Conservation (phyloP, 129 eudicot species). For the Arctium minus region DNA sequence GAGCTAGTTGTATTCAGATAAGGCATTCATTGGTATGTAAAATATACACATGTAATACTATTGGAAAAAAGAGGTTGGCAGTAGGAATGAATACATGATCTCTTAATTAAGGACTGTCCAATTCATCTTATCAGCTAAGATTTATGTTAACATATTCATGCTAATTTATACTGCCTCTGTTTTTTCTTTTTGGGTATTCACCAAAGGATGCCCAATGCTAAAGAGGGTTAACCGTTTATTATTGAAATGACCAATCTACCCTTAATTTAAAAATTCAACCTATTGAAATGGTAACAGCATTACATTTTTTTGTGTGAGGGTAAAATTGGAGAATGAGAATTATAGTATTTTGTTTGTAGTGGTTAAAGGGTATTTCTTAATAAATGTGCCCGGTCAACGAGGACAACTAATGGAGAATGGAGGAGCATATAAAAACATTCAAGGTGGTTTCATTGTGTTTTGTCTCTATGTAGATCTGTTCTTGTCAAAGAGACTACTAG, state of each 20-base stretch:
- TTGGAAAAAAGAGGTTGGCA: neutral
- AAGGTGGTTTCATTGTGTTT: neutral
- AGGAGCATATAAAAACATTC: neutral
- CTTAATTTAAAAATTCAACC: neutral
- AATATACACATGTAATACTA: neutral
- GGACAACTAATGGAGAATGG: neutral
- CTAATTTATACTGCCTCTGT: neutral
- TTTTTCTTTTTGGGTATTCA: neutral
- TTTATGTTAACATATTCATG: neutral
- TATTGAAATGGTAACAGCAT: neutral
- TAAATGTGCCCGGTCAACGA: neutral
- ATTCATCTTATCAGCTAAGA: neutral
- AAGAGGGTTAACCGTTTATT: neutral
- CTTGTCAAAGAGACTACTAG: neutral
- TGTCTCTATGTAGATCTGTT: neutral
- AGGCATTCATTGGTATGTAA: neutral
- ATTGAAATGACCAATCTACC: no score
- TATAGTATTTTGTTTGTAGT: neutral
- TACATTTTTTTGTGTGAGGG: neutral
- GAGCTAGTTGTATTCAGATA: neutral
- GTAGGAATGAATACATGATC: neutral
- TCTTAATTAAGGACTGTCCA: neutral
- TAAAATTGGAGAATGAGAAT: neutral
- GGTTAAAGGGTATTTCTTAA: neutral
- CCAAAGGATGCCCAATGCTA: neutral